Evolutionary conservation across 1,284 basidiomycete species (phyloP).

Genomic region (Bothia castanella): DNA sequence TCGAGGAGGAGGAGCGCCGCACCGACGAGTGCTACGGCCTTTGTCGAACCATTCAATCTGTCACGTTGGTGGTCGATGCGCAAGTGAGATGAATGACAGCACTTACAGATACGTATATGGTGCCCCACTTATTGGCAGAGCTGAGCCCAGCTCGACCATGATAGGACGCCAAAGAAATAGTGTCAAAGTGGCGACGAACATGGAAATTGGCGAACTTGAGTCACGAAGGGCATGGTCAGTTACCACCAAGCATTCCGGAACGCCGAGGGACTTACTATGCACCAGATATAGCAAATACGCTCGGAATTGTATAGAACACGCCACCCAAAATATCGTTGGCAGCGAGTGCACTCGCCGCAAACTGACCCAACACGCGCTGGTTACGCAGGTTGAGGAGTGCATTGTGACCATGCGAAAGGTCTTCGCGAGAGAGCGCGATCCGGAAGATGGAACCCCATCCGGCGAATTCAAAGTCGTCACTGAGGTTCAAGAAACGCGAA

Average conservation of each 20-base stretch:
- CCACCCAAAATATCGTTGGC: constrained; percentile 68
- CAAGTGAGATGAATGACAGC: not conserved
- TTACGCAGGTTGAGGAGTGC: constrained; percentile 34
- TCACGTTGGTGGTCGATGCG: constrained; percentile 1
- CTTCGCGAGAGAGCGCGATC: constrained; percentile 41
- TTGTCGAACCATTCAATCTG: constrained; percentile 60
- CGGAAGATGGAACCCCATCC: constrained; percentile 58
- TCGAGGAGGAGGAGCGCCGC: constrained; percentile 63
- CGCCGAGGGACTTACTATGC: constrained; percentile 44
- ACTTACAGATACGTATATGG: constrained; percentile 62
- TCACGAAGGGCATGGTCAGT: not conserved
- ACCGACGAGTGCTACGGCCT: constrained; percentile 54
- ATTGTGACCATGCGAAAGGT: constrained; percentile 34
- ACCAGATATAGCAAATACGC: constrained; percentile 54
- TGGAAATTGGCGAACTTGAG: constrained; percentile 60
- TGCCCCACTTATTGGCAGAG: constrained; percentile 63
- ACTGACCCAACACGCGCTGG: constrained; percentile 50
- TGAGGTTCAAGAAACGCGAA: constrained; percentile 60
- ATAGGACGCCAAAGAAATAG: constrained; percentile 68
- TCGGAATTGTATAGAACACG: constrained; percentile 68
- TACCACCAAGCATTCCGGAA: not conserved
- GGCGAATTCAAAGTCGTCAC: constrained; percentile 62
- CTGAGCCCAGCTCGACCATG: constrained; percentile 64
- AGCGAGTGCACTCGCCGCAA: constrained; percentile 56
- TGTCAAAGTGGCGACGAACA: constrained; percentile 56